Conservation (phyloP, 2,329 filamentous ascomycete species). For the Alternaria metachromatica region DNA sequence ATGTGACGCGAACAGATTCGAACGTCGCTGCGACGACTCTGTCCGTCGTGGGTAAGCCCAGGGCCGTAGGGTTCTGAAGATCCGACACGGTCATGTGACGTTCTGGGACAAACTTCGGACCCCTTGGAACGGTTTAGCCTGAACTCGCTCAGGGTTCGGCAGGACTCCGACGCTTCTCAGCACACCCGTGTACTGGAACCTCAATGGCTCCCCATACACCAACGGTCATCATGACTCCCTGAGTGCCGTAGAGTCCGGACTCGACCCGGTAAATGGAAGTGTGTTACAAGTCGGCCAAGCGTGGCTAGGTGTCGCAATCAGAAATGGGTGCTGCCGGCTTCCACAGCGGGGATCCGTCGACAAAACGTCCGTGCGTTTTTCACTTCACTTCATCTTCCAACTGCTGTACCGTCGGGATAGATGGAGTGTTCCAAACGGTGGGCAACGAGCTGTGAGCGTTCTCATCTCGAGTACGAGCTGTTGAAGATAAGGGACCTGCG, state of each 20-base stretch:
- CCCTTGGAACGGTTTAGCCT: not conserved
- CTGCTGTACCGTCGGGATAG: conserved; percentile 14
- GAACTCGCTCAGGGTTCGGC: conserved; percentile 5
- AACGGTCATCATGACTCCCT: conserved; percentile 6
- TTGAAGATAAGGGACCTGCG: not conserved
- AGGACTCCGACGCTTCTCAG: not conserved
- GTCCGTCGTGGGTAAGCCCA: not conserved
- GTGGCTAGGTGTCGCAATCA: conserved; percentile 19
- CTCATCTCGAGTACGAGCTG: not conserved
- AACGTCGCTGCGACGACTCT: not conserved
- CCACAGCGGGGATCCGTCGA: conserved; percentile 19
- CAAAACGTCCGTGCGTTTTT: conserved; percentile 23
- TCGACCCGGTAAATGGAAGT: conserved; percentile 15
- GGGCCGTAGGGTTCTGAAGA: not conserved
- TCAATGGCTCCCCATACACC: conserved; percentile 34
- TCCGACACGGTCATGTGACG: conserved; percentile 11
- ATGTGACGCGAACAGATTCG: not conserved
- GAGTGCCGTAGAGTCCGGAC: conserved; percentile 25
- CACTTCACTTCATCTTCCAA: conserved; percentile 30
- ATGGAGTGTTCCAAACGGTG: not conserved
- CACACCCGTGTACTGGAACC: not conserved
- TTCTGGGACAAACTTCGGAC: not conserved
- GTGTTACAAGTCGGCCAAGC: conserved; percentile 27
- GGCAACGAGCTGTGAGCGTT: conserved; percentile 1
- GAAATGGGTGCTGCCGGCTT: conserved; percentile 28